Evolutionary conservation across 2,329 filamentous ascomycete genomes (phyloP).

Genomic region (Diaporthe citri): DNA sequence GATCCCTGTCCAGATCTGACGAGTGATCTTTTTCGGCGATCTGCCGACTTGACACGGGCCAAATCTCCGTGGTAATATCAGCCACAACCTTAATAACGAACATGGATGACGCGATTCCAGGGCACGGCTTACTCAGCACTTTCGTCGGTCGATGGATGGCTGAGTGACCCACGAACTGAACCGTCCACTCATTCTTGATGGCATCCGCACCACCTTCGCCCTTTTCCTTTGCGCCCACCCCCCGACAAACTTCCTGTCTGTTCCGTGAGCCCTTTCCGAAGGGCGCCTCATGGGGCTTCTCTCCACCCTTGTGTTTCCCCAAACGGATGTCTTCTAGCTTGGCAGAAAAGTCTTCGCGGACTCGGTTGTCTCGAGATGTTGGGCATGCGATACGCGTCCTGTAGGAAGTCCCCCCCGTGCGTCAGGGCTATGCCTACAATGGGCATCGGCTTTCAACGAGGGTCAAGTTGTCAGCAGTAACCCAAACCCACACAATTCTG

Average conservation of each 20-base stretch:
- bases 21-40: constrained; percentile 18
- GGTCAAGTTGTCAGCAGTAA: neutral
- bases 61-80: constrained; percentile 17
- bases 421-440: constrained; percentile 24
- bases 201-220: neutral
- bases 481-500: neutral
- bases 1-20: constrained; percentile 21
- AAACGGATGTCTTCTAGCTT: neutral
- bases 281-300: no score
- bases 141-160: neutral
- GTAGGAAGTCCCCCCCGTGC: constrained; percentile 4
- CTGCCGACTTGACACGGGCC: constrained; percentile 24
- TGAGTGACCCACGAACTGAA: neutral
- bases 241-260: neutral
- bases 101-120: no score
- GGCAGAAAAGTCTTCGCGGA: neutral
- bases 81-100: neutral
- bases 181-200: neutral
- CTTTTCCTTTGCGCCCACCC: neutral
- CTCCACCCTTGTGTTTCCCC: neutral
- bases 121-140: neutral
- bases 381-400: neutral
- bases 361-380: neutral
- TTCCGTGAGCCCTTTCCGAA: no score
- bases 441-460: constrained; percentile 17